Base-by-base conservation (phyloP, 2,329 filamentous ascomycete species). In the Hypoxylon sp. region DNA sequence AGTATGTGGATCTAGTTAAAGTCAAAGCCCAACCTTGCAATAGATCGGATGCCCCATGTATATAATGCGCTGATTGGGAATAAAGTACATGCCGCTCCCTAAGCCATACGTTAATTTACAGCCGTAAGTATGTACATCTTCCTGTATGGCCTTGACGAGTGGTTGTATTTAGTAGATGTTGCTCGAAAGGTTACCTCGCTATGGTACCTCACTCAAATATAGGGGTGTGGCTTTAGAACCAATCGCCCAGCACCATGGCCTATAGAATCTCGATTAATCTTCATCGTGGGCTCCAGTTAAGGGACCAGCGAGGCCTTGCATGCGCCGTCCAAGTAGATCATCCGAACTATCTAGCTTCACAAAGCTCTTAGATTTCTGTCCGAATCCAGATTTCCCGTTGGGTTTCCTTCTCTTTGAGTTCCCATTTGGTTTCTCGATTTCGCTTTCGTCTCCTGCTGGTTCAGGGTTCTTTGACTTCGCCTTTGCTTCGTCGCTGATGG, bases 331-430 rank as follows among this genome's bases (percentile, higher is more conserved):
- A 10, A 89, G 80, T 72, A 89, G 73, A 72, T 89, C 87, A 64
- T 89, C 87, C 42, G 86, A 85, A 77, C 87, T 89, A 66, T 84
- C 84, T 54, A 89, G 81, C 79, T 85, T 86, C 13, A 87, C 79
- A 31, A 89, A 73, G 51, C 82, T 85, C 76, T 82, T 83, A 53
- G 83, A 81, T 72, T 81, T 80, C 13, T 77, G 76, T 8, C 74
- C 75, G 31, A 69, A 71, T 68, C 75, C 78, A 58, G 50, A 73
- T 64, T 64, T 72, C 68, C 70, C 73, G 33, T 73, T 75, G 2
- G 50, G 42, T 13, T 61, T 73, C 64, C 40, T 78, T 72, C 64
- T 77, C 72, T 63, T 71, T 6, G 63, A 49, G 22, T 57, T 73
- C 13, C 57, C 69, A 44, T 74, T 75, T 35, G 55, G 48, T 58